Evolutionary conservation across 2,329 filamentous ascomycete genomes (phyloP), one percentile per base, ranked within the genome.

Genomic region (Parasarocladium wereldwijsianum): DNA sequence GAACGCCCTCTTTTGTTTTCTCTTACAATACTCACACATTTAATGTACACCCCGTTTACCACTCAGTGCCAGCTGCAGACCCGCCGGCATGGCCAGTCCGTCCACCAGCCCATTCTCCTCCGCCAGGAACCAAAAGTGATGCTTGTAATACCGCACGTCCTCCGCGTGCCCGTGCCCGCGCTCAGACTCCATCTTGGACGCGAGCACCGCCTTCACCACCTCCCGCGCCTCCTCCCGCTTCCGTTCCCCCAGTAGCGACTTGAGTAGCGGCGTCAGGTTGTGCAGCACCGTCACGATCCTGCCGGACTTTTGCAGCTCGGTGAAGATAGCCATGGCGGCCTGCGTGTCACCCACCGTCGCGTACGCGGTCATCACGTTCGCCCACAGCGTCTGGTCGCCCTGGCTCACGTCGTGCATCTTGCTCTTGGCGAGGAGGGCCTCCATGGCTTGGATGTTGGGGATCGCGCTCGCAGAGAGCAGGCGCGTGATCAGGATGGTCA

Each of bases 401-500:
- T n/a, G n/a, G n/a, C n/a, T n/a, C n/a, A n/a, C n/a, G 27, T 46
- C 37, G 5, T 36, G 19, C 36, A 66, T 53, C 15, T 68, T 52
- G 34, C 62, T 58, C 44, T 79, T 67, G 14, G 58, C 52, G 13
- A 83, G 69, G 4, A 86, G 55, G 0, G 49, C 46, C 21, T 70
- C 63, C n/a, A 82, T 63, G 10, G 68, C 66, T 2, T 54, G 49
- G 17, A 80, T 53, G 39, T 79, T 62, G 0, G 75, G 71, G 3
- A 12, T n/a, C n/a, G 70, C 69, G 2, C 53, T 36, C 29, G 60
- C 62, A 7, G 58, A 43, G 45, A 86, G 77, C 45, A 76, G 76
- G 45, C 78, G 62, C 26, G 76, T 67, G 26, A 80, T 57, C 13
- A 90, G 64, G 43, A 76, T 79, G 15, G 80, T 86, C 55, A 80